A percentile compares a stretch with the other conserved stretches of the same genome.
These are phyloP conservation scores for Aspergillus pseudoterreus DNA, from an alignment of 2,329 filamentous ascomycete species.

Conservation along the genomic window DNA sequence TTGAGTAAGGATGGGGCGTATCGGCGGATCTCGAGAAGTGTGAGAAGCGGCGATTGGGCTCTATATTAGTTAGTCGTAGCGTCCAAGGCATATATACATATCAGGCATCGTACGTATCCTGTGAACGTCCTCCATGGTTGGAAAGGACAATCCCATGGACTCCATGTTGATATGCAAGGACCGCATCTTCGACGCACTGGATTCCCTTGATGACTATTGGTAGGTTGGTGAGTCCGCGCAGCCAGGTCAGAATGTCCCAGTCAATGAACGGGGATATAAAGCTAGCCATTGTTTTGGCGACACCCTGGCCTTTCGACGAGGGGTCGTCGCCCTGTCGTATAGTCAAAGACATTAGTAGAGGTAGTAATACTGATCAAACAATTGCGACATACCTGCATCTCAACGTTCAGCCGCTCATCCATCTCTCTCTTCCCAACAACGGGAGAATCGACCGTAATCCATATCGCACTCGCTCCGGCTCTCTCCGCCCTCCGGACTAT, in stretches of 20 bases:
- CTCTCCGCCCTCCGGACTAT: constrained; percentile 23
- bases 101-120: constrained; percentile 34
- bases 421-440: constrained; percentile 31
- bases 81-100: background rate
- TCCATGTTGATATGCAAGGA: constrained; percentile 43
- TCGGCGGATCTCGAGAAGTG: constrained; percentile 60
- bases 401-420: constrained; percentile 28
- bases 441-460: constrained; percentile 34
- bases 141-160: constrained; percentile 43
- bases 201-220: constrained; percentile 41
- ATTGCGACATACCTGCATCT: constrained; percentile 15
- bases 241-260: constrained; percentile 35
- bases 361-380: too few relatives aligned
- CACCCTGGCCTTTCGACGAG: constrained; percentile 17
- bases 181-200: constrained; percentile 49
- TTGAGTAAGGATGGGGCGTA: constrained; percentile 58
- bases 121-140: constrained; percentile 46
- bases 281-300: constrained; percentile 27
- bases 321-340: too few relatives aligned
- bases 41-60: constrained; percentile 50
- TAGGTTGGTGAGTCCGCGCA: constrained; percentile 36
- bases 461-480: constrained; percentile 27
- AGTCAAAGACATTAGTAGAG: too few relatives aligned
- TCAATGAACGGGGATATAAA: constrained; percentile 27
- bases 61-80: constrained; percentile 8